Evolutionary conservation across 345 rosid species (phyloP), one percentile per base, ranked within the genome.

Genomic region (Cardamine resedifolia): DNA sequence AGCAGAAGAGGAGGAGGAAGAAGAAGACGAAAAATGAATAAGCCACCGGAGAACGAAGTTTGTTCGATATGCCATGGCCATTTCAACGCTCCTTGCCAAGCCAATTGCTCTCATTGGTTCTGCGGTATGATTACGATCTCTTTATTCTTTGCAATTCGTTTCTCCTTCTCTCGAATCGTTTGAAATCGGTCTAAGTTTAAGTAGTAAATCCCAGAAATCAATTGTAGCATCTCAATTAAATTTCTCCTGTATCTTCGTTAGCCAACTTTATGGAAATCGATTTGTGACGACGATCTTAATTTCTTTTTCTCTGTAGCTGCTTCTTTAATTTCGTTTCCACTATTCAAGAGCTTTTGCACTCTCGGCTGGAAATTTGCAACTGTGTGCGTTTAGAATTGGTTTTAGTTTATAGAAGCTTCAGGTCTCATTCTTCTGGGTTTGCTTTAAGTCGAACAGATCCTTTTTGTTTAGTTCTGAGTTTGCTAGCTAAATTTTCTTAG

Each of bases 71-170:
- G 96, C 79, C 96, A 84, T 79, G 89, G 84, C 20, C 64, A 41
- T 60, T 94, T 89, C 83, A 83, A 61, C 58, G 75, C 84, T 68
- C 93, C 97, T 64, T 88, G 96, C 63, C 96, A 95, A 79, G 95
- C 90, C 73, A 95, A 91, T 80, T 91, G 97, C 81, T 91, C 97
- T 36, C 99, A 91, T 74, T 94, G 99, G 99, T 91, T 94, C 67
- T 94, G 97, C 80, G 93, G 99, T n/a, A n/a, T n/a, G n/a, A n/a
- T 93, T 21, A 61, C 11, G n/a, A n/a, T n/a, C n/a, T n/a, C n/a
- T n/a, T n/a, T n/a, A n/a, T n/a, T n/a, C n/a, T n/a, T n/a, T n/a
- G n/a, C n/a, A n/a, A n/a, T n/a, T n/a, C n/a, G n/a, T n/a, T 36
- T 72, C 7, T 62, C 19, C 20, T 24, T 24, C 1, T 4, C 6